phyloP scores from a whole-genome alignment of 2,329 filamentous ascomycete species.

The Alternaria conjuncta region DNA sequence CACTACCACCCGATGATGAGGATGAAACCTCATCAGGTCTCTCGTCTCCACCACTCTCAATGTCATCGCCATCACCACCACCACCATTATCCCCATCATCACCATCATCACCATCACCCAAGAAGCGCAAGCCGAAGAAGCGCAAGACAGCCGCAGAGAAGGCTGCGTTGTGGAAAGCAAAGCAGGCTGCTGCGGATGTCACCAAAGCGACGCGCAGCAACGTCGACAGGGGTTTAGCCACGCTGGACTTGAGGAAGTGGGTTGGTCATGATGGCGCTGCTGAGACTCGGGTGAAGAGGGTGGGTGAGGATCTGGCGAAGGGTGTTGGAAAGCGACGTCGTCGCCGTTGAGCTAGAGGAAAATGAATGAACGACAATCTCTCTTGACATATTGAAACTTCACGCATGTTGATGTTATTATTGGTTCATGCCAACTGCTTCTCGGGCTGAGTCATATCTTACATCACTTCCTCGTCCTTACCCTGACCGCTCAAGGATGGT shows the following conservation, averaged over 20 bases:
- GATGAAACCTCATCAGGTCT: background rate
- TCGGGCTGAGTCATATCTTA: background rate
- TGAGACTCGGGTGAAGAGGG: background rate
- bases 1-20: background rate
- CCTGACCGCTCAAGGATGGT: too few relatives aligned
- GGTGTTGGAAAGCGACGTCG: background rate
- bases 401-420: background rate
- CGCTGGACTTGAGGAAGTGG: background rate
- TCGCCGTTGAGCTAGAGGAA: background rate
- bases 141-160: background rate
- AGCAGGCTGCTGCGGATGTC: background rate
- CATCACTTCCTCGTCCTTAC: too few relatives aligned
- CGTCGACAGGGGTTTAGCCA: background rate
- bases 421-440: rapidly evolving
- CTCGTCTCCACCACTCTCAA: background rate
- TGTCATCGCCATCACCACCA: background rate
- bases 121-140: background rate
- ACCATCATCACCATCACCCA: background rate
- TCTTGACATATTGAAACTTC: background rate
- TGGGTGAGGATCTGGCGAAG: background rate
- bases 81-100: too few relatives aligned
- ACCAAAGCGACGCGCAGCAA: background rate
- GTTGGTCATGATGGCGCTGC: background rate
- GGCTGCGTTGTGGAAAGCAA: background rate
- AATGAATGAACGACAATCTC: background rate